These are phyloP conservation scores for Ophiorrhiza pumila DNA, from an alignment of 257 asterid genomes.

Conservation along the genomic window DNA sequence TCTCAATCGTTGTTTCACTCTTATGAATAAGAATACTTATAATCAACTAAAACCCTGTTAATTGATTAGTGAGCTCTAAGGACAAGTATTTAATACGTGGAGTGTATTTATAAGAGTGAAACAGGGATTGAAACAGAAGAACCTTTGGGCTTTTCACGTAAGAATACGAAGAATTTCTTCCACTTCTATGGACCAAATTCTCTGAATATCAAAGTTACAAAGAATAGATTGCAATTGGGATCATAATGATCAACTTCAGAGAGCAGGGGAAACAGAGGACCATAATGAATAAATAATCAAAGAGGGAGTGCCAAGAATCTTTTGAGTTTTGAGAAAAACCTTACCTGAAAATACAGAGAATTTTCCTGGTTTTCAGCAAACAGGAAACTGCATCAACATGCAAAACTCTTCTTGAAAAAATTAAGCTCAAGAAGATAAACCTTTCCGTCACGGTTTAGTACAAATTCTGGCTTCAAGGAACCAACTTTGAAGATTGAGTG, in stretches of 20 bases:
- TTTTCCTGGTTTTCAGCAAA: neutral
- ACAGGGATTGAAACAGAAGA: too few relatives aligned
- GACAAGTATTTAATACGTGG: too few relatives aligned
- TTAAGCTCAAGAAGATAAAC: neutral
- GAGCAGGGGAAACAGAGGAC: neutral
- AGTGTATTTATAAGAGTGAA: too few relatives aligned
- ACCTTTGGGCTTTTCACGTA: too few relatives aligned
- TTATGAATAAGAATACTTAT: too few relatives aligned
- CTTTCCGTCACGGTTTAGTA: neutral
- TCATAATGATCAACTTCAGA: neutral
- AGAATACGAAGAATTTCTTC: neutral
- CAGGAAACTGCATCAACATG: neutral
- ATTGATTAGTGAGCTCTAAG: too few relatives aligned
- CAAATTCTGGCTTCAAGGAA: neutral
- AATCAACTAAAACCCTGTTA: too few relatives aligned
- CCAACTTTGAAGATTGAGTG: constrained; percentile 12
- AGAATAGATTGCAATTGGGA: neutral
- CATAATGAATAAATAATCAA: neutral
- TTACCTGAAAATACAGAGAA: neutral
- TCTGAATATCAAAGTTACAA: neutral
- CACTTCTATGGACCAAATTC: neutral
- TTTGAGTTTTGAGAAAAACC: too few relatives aligned
- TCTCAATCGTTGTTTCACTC: too few relatives aligned
- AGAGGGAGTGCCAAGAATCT: neutral
- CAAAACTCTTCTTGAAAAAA: neutral